Evolutionary conservation across 2,329 filamentous ascomycete species (phyloP).

Genomic region (Fusarium pseudograminearum): DNA sequence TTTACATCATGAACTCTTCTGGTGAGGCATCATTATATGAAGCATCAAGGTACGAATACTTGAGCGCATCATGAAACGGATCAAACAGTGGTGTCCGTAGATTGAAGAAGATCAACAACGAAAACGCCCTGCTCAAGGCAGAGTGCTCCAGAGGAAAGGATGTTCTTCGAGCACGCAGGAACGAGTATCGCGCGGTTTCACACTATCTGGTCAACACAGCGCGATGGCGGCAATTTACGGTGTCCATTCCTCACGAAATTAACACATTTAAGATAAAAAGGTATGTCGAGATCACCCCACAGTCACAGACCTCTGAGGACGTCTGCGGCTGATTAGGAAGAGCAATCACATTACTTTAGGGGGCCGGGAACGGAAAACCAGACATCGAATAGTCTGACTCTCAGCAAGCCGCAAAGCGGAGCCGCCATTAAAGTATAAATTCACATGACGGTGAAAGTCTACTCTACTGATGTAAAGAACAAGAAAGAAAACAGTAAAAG

Average conservation of each 20-base stretch:
- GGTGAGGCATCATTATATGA: neutral
- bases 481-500: slow-evolving; percentile 6
- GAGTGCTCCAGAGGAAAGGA: neutral
- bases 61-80: too few species aligned
- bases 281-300: slow-evolving; percentile 65
- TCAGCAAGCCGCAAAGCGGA: slow-evolving; percentile 68
- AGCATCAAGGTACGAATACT: neutral
- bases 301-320: slow-evolving; percentile 59
- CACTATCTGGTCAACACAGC: neutral
- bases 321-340: slow-evolving; percentile 60
- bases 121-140: neutral
- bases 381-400: slow-evolving; percentile 62
- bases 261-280: neutral
- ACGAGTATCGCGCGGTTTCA: neutral
- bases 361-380: slow-evolving; percentile 69
- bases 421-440: slow-evolving; percentile 63
- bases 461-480: slow-evolving; percentile 31
- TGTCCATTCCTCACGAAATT: neutral
- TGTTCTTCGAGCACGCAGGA: neutral
- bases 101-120: neutral
- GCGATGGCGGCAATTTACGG: neutral
- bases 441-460: slow-evolving; percentile 41
- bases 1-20: neutral
- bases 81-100: too few species aligned
- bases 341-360: slow-evolving; percentile 61